Conservation (phyloP, 768 basidiomycete genomes). For the Panellus pusillus region DNA sequence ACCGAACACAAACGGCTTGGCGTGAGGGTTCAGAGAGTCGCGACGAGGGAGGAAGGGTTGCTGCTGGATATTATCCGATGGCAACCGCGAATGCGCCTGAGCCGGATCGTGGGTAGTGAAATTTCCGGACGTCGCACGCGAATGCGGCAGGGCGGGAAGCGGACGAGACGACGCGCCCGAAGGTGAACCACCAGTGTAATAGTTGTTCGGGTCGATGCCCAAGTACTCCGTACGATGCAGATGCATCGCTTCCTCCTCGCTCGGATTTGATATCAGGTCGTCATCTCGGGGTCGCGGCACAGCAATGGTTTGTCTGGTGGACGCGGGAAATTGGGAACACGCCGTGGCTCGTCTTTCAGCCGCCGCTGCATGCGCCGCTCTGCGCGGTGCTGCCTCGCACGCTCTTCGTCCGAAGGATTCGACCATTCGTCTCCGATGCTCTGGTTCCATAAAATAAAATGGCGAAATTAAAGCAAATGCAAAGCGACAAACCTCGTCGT, state of each 20-base stretch:
- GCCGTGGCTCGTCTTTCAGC: constrained; percentile 61
- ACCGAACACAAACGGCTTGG: constrained; percentile 85
- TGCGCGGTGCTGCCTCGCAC: constrained; percentile 65
- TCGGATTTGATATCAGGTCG: constrained; percentile 84
- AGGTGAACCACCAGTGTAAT: constrained; percentile 45
- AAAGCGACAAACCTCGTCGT: constrained; percentile 57
- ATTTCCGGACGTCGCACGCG: constrained; percentile 61
- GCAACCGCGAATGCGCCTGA: constrained; percentile 61
- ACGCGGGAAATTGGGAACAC: constrained; percentile 77
- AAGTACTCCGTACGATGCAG: constrained; percentile 41
- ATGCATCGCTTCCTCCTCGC: constrained; percentile 63
- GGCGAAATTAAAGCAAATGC: constrained; percentile 11
- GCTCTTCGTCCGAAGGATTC: constrained; percentile 87
- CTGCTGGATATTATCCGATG: constrained; percentile 35
- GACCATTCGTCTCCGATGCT: constrained; percentile 83
- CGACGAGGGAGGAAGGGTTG: constrained; percentile 26
- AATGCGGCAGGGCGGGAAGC: constrained; percentile 63
- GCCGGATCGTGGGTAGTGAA: constrained; percentile 63
- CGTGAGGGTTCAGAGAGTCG: constrained; percentile 69
- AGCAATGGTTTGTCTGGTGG: constrained; percentile 61
- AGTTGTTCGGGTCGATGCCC: constrained; percentile 41
- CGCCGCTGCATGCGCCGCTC: constrained; percentile 61
- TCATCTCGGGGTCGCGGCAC: constrained; percentile 43
- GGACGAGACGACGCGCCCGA: constrained; percentile 49
- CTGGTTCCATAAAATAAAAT: constrained; percentile 36